Evolutionary conservation across 208 protist species (phyloP).

Genomic region (Angomonas deanei): DNA sequence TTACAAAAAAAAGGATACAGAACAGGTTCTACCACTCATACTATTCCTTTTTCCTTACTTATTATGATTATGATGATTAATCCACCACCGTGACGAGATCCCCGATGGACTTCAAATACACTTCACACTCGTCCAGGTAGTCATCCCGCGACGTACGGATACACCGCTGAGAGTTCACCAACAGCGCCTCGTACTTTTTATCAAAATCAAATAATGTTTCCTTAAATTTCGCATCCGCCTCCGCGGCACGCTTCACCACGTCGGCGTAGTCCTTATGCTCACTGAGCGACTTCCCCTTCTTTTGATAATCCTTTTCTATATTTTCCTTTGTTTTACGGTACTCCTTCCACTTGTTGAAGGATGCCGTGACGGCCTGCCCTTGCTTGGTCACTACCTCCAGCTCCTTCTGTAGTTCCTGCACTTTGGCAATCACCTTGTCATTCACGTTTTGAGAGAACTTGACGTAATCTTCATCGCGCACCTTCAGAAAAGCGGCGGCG

Average conservation of each 20-base stretch:
- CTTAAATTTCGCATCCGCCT: background rate
- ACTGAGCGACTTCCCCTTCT: background rate
- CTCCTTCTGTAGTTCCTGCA: background rate
- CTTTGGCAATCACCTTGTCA: background rate
- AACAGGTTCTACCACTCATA: background rate
- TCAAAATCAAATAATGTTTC: background rate
- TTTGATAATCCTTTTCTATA: background rate
- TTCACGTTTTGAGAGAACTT: background rate
- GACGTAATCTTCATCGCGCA: conserved; percentile 2
- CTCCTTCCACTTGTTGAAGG: background rate
- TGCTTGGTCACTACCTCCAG: background rate
- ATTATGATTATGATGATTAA: background rate
- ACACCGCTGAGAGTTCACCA: background rate
- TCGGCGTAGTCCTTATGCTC: background rate
- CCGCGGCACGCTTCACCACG: background rate
- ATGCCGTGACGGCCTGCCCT: background rate
- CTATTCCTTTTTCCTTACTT: background rate
- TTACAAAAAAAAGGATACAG: background rate
- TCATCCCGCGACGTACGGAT: background rate
- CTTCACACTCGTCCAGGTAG: background rate
- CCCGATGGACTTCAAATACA: background rate
- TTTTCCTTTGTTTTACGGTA: background rate
- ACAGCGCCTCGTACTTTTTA: background rate
- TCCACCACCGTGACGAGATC: background rate
- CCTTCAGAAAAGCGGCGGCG: background rate